phyloP scores from a whole-genome alignment of 2,329 filamentous ascomycete species.

The Exophiala calicioides region DNA sequence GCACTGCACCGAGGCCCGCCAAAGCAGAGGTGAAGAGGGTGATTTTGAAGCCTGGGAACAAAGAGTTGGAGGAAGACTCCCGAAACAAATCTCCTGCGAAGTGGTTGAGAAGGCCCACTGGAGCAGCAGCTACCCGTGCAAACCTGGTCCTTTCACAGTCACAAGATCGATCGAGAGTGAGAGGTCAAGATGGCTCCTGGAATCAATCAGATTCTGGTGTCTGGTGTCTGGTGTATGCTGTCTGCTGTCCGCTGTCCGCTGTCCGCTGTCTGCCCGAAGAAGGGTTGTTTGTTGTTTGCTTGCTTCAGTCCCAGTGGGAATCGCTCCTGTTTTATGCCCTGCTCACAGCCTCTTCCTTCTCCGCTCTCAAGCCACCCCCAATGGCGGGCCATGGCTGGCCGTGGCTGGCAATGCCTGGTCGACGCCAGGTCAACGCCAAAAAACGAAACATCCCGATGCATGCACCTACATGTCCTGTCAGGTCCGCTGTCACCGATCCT shows the following conservation, averaged over 20 bases:
- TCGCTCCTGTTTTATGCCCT: constrained; percentile 17
- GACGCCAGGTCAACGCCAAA: constrained; percentile 4
- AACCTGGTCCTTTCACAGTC: constrained; percentile 7
- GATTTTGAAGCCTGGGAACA: constrained; percentile 19
- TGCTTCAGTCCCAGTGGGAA: constrained; percentile 18
- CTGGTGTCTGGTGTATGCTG: too few species aligned
- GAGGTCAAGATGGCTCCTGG: constrained; percentile 3
- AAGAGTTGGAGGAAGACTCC: constrained; percentile 18
- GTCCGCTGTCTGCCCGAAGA: too few species aligned
- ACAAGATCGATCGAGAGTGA: constrained; percentile 5
- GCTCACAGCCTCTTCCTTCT: neutral
- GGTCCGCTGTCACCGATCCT: neutral
- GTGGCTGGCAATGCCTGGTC: neutral
- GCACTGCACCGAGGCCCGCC: too few species aligned
- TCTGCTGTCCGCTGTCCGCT: too few species aligned
- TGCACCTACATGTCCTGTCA: constrained; percentile 8
- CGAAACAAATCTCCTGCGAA: constrained; percentile 8
- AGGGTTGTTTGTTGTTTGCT: too few species aligned
- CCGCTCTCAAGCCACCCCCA: neutral
- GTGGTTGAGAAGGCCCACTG: constrained; percentile 6
- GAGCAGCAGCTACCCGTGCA: constrained; percentile 24
- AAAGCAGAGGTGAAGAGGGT: too few species aligned
- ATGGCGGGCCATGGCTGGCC: neutral
- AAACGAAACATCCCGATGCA: constrained; percentile 1
- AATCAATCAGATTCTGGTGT: too few species aligned